These are phyloP conservation scores for Porphyrellus cyaneotinctus DNA, from an alignment of 768 basidiomycete genomes.

Conservation along the genomic window DNA sequence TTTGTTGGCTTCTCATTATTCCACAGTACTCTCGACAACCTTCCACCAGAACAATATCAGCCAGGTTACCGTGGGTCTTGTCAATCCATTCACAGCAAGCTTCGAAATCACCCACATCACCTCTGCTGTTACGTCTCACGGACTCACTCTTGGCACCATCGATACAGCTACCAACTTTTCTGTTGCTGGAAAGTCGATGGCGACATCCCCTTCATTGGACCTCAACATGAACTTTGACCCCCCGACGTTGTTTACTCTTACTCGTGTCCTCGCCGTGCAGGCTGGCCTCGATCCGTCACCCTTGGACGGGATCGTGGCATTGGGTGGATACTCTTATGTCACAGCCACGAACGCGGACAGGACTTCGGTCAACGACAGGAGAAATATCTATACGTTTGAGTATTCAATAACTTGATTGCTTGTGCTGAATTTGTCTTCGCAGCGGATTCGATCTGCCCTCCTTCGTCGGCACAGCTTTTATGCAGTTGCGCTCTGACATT, in stretches of 20 bases:
- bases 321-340: slow-evolving; percentile 66
- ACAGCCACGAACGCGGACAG: slow-evolving; percentile 32
- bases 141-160: slow-evolving; percentile 61
- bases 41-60: slow-evolving; percentile 59
- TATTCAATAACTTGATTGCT: background rate
- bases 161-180: slow-evolving; percentile 47
- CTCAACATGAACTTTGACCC: slow-evolving; percentile 69
- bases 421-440: background rate
- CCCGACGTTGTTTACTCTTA: slow-evolving; percentile 63
- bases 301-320: slow-evolving; percentile 58
- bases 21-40: slow-evolving; percentile 58
- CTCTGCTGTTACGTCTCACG: slow-evolving; percentile 59
- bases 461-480: slow-evolving; percentile 65
- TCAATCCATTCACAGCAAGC: slow-evolving; percentile 63
- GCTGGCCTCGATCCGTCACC: slow-evolving; percentile 58
- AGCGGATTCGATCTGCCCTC: slow-evolving; percentile 61
- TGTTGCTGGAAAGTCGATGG: slow-evolving; percentile 49
- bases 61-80: slow-evolving; percentile 57
- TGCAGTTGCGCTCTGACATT: slow-evolving; percentile 59
- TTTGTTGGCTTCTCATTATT: background rate
- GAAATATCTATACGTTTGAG: slow-evolving; percentile 51
- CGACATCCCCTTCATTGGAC: slow-evolving; percentile 53
- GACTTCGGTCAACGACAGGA: slow-evolving; percentile 33
- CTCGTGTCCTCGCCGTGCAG: slow-evolving; percentile 59
- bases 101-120: slow-evolving; percentile 55